Percentiles rank a stretch among this genome's conserved stretches.
Conservation (phyloP, 2,329 filamentous ascomycete species). For the Neonectria hederae region DNA sequence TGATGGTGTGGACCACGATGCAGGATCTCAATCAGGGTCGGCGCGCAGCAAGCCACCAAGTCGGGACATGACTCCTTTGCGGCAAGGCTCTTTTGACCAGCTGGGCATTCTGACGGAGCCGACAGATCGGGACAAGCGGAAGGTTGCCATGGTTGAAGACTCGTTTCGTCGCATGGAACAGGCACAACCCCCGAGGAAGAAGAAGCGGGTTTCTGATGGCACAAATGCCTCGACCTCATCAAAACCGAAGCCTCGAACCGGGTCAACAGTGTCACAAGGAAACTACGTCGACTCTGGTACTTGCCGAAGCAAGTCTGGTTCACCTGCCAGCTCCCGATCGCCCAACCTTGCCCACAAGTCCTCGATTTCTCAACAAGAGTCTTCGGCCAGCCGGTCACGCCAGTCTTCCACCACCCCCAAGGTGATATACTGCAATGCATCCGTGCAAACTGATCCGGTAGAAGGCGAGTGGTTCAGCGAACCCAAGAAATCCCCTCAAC, state of each 20-base stretch:
- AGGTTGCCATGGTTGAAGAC: slow-evolving; percentile 72
- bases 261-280: slow-evolving; percentile 47
- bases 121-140: slow-evolving; percentile 73
- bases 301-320: slow-evolving; percentile 63
- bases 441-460: slow-evolving; percentile 65
- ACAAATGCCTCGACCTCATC: slow-evolving; percentile 46
- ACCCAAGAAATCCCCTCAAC: slow-evolving; percentile 46
- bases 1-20: slow-evolving; percentile 63
- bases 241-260: slow-evolving; percentile 53
- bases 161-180: slow-evolving; percentile 70
- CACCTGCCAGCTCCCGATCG: slow-evolving; percentile 56
- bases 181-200: slow-evolving; percentile 66
- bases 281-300: slow-evolving; percentile 64
- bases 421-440: slow-evolving; percentile 59
- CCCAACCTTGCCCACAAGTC: slow-evolving; percentile 47
- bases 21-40: slow-evolving; percentile 55
- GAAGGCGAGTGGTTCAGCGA: slow-evolving; percentile 63
- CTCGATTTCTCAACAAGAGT: slow-evolving; percentile 42
- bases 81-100: slow-evolving; percentile 68
- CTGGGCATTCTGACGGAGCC: slow-evolving; percentile 69
- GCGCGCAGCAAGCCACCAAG: slow-evolving; percentile 72
- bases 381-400: slow-evolving; percentile 45
- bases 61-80: slow-evolving; percentile 70
- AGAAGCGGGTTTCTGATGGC: slow-evolving; percentile 70
- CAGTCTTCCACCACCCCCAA: slow-evolving; percentile 51